Percentiles rank a stretch among this genome's conserved stretches.
Conservation (phyloP, 345 rosid species). For the Cardamine occulta region DNA sequence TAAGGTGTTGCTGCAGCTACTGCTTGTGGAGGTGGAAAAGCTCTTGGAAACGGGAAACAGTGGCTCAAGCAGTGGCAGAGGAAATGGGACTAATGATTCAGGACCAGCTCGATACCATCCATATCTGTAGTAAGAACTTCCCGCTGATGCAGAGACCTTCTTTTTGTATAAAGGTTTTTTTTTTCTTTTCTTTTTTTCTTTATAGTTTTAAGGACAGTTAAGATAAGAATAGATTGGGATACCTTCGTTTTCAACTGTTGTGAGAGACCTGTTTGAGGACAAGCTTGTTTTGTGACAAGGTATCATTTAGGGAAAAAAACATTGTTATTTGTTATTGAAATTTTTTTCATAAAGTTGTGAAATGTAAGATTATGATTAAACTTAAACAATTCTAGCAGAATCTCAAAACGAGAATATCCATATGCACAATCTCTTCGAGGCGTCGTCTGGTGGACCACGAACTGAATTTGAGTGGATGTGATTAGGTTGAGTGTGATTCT, state of each 20-base stretch:
- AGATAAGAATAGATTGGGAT: slow-evolving; percentile 32
- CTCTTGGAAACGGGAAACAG: slow-evolving; percentile 46
- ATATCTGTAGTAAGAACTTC: slow-evolving; percentile 52
- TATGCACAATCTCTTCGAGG: slow-evolving; percentile 2
- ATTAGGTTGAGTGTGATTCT: slow-evolving; percentile 34
- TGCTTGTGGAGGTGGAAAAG: slow-evolving; percentile 49
- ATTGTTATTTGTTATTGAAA: slow-evolving; percentile 1
- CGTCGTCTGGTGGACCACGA: background rate
- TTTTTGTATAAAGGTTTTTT: slow-evolving; percentile 24
- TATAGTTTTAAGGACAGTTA: slow-evolving; percentile 19
- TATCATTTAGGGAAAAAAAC: slow-evolving; percentile 13
- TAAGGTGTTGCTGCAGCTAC: slow-evolving; percentile 48
- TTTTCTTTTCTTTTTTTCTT: background rate
- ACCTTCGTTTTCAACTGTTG: slow-evolving; percentile 27
- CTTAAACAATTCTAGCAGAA: background rate
- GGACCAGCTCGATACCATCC: slow-evolving; percentile 67
- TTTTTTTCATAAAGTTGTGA: slow-evolving; percentile 27
- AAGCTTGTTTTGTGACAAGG: slow-evolving; percentile 5
- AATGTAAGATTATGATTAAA: slow-evolving; percentile 12
- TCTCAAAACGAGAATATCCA: slow-evolving; percentile 1
- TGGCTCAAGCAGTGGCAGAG: slow-evolving; percentile 53
- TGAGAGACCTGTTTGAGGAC: slow-evolving; percentile 18
- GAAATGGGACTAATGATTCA: slow-evolving; percentile 53
- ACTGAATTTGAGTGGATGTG: slow-evolving; percentile 10
- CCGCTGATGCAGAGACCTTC: slow-evolving; percentile 21